Evolutionary conservation across 352 stramenopile species (phyloP), one percentile per base, ranked within the genome.

Genomic region (Phytophthora meadii): DNA sequence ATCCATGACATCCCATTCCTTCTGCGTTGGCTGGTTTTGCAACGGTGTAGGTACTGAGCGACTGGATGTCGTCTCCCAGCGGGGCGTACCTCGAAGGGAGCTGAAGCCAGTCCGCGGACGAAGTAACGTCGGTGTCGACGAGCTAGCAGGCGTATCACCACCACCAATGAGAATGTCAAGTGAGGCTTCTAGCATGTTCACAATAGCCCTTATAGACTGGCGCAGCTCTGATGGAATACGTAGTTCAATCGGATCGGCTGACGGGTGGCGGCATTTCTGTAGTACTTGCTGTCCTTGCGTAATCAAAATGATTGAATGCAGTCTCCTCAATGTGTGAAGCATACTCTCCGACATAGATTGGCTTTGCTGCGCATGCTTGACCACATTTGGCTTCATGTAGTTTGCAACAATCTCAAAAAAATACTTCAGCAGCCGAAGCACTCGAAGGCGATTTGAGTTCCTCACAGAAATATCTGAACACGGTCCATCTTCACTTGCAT

Each of bases 241-340:
- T 32, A 94, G 55, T 46, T 91, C 72, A 30, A 93, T 53, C 4
- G 78, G 79, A 47, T 89, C 81, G 52, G 86, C 80, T 30, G 68
- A 86, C 1, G 86, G 77, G 46, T 94, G 86, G 36, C 51, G 68
- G 39, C 83, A 79, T 6, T 40, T 53, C 15, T 47, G 19, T 2
- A 94, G 36, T 15, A 64, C 62, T 7, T 68, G 15, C 8, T 55
- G 62, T 4, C 77, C 83, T 81, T 94, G 84, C 4, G 88, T 63
- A n/a, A 91, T 45, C 15, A 94, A 36, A 47, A 93, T 87, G n/a
- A 93, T 68, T 10, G 73, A 69, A 42, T 93, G 70, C 24, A 93
- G 72, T 12, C 66, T 74, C 37, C 72, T 70, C 41, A 93, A 49
- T 19, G 79, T 62, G 30, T 71, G 65, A 12, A 84, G 30, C 28